Base-by-base conservation (phyloP, 2,329 filamentous ascomycete species). In the Curvularia lunata region DNA sequence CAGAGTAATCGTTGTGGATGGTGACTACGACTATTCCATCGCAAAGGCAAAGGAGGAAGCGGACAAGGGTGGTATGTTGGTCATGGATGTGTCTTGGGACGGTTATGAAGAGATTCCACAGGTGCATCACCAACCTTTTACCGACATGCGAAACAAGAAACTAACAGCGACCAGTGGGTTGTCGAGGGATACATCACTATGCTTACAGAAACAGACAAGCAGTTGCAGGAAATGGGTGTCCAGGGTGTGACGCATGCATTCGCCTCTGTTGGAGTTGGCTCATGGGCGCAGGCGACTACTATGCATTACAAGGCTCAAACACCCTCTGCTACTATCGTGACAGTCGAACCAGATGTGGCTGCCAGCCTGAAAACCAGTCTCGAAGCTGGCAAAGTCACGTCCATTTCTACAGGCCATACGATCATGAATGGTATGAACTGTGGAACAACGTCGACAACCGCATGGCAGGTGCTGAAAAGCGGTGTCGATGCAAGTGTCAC, bases 371-470 rank as follows among this genome's bases (percentile, higher is more conserved):
- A 67, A 27, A 79, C 81, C 34, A 86, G 84, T 32, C 72, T 90
- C 1, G 72, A 79, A 18, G 74, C 73, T 0, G 85, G 84, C 0
- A 65, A 80, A 34, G 75, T 82, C 3, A 80, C 78, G 0, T 73
- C 83, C 0, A 80, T 89, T 1, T 56, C 72, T 7, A 91, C 88
- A 0, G 79, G 78, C 0, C 77, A 84, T 2, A 91, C 88, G 0
- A 91, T 91, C 65, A 92, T 92, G 89, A 82, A 83, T 38, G 90
- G 89, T 0, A 84, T 92, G 78, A 86, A 90, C 63, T 92, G 89
- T 59, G 89, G 88, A 0, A 90, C 87, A 0, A 81, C 90, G 0
- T 91, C 88, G 0, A 79, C 79, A 0, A 85, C 83, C 0, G 87
- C 89, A 0, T 93, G 88, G 87, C 80, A 85, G 0, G 69, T 86